These are phyloP conservation scores for Penicillium sp. DNA, from an alignment of 2,329 filamentous ascomycete genomes.

Conservation along the genomic window DNA sequence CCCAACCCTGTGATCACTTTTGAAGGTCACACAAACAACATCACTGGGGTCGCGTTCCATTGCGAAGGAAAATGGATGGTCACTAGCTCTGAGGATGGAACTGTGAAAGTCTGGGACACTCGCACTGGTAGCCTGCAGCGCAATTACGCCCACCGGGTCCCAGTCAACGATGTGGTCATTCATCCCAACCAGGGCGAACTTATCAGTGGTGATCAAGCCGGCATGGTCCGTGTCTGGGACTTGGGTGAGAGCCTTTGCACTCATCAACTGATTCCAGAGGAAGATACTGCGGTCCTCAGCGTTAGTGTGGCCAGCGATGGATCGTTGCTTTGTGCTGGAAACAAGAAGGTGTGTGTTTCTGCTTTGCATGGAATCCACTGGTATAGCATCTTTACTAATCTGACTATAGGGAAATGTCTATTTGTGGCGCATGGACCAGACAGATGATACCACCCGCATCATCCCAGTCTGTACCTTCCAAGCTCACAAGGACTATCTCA, in stretches of 20 bases:
- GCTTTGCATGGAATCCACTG: not conserved
- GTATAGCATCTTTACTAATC: not conserved
- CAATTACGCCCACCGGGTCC: constrained; percentile 83
- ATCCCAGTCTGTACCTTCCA: constrained; percentile 84
- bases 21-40: constrained; percentile 91
- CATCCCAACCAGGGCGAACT: constrained; percentile 98
- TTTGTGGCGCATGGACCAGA: constrained; percentile 89
- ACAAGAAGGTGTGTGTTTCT: constrained; percentile 63
- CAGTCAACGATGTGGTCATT: constrained; percentile 98
- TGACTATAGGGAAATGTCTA: constrained; percentile 79
- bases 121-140: constrained; percentile 79
- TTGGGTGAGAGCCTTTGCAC: constrained; percentile 95
- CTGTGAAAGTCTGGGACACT: constrained; percentile 94
- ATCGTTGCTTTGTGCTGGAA: constrained; percentile 85
- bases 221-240: constrained; percentile 94
- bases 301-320: constrained; percentile 96
- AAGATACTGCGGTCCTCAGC: constrained; percentile 87
- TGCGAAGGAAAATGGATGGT: constrained; percentile 99
- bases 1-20: constrained; percentile 86
- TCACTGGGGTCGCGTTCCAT: constrained; percentile 95
- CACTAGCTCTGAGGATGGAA: constrained; percentile 92
- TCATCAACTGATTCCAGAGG: constrained; percentile 92
- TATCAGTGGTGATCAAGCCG: constrained; percentile 89
- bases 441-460: constrained; percentile 75
- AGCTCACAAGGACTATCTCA: constrained; percentile 90